Base-by-base conservation (phyloP, 306 rosid genomes). In the Glycine soja region DNA sequence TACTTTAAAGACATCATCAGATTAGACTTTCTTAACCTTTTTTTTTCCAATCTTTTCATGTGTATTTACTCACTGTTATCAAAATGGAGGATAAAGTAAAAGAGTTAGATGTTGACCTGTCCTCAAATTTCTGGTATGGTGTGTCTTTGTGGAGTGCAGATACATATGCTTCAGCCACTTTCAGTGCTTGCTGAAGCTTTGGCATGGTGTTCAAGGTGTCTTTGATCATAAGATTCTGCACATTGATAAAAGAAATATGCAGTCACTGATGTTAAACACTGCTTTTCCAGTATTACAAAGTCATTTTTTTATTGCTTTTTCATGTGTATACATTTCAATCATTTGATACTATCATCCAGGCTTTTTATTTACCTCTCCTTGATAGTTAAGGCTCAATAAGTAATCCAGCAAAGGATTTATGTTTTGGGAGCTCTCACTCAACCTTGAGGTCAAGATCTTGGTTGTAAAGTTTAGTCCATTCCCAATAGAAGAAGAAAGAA, bases 401-500 rank as follows among this genome's bases (percentile, higher is more conserved):
- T 95, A 95, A 71, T 95, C 92, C 74, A 93, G 91, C 79, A 95
- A 91, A 24, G 98, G 93, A 78, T 95, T 94, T 71, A 90, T 51
- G 81, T 75, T 81, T 15, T 88, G 90, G 61, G 87, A 19, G 74
- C 70, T 87, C 46, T 89, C 92, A 73, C 78, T 80, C 72, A 95
- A 80, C 80, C 77, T 88, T 51, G 97, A 85, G 77, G 87, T 85
- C 34, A 88, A 52, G 76, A 95, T 83, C 86, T 89, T 95, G 6
- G 92, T 75, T 24, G 91, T 86, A 63, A 81, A 89, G 64, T 72
- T 63, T 53, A 91, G 82, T 66, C 99, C 99, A 70, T 89, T 90
- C 70, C 99, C 99, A 77, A 95, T 90, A 11, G 99, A 93, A 75
- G 99, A 91, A 52, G 98, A 87, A 61, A 95, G 90, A 30, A 87